Percentiles rank a stretch among this genome's conserved stretches.
These are phyloP conservation scores for Leucoagaricus sp. DNA, from an alignment of 1,284 basidiomycete species.

Conservation along the genomic window DNA sequence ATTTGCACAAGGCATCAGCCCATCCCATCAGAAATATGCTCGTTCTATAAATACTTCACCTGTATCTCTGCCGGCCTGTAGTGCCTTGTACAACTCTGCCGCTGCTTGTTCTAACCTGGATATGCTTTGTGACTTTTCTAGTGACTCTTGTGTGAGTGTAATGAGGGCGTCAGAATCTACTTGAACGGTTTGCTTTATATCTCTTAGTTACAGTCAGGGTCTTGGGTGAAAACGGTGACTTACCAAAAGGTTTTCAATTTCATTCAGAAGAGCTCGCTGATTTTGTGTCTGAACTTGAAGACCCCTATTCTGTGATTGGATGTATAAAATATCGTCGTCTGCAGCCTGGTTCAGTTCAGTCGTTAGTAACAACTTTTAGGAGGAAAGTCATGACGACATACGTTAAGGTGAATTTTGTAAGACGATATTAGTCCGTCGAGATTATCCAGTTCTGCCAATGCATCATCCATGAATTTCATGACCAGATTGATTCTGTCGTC, in stretches of 20 bases:
- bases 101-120: slow-evolving; percentile 81
- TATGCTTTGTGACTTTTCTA: slow-evolving; percentile 79
- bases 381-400: too few species aligned
- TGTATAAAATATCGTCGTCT: slow-evolving; percentile 91
- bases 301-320: slow-evolving; percentile 96
- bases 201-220: slow-evolving; percentile 10
- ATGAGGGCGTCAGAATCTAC: slow-evolving; percentile 80
- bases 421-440: slow-evolving; percentile 87
- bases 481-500: slow-evolving; percentile 88
- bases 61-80: slow-evolving; percentile 88
- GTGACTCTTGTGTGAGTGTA: slow-evolving; percentile 82
- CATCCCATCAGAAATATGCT: background rate
- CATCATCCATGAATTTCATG: slow-evolving; percentile 86
- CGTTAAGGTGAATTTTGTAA: slow-evolving; percentile 94
- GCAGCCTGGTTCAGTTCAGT: slow-evolving; percentile 82
- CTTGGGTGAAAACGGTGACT: slow-evolving; percentile 23
- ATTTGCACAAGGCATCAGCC: background rate
- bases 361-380: too few species aligned
- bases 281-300: slow-evolving; percentile 98
- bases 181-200: slow-evolving; percentile 84
- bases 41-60: slow-evolving; percentile 48
- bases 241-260: slow-evolving; percentile 85
- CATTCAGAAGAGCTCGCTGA: slow-evolving; percentile 80
- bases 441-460: slow-evolving; percentile 81
- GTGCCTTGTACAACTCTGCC: slow-evolving; percentile 91